Evolutionary conservation across 257 asterid species (phyloP).

Genomic region (Lantana camara): DNA sequence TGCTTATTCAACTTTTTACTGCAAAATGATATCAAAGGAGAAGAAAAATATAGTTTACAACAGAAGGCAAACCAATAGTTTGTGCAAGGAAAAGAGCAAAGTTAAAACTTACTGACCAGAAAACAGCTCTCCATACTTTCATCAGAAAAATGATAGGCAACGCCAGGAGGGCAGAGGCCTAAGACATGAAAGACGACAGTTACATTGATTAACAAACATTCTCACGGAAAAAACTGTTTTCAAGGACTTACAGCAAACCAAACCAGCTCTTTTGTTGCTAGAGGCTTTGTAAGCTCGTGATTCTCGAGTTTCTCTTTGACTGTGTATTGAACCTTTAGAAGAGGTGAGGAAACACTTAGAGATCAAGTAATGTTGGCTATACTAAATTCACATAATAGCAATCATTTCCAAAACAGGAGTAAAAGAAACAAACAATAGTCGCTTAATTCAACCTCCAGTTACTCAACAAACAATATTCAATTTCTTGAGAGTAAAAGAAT

Average conservation of each 20-base stretch:
- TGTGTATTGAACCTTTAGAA: constrained; percentile 56
- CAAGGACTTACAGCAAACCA: constrained; percentile 73
- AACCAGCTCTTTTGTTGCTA: constrained; percentile 76
- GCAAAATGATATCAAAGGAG: constrained; percentile 24
- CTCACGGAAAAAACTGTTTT: constrained; percentile 10
- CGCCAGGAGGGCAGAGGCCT: constrained; percentile 85
- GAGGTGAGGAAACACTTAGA: constrained; percentile 2
- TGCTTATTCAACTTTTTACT: constrained; percentile 47
- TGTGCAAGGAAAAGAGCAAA: not conserved
- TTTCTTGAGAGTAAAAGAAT: not conserved
- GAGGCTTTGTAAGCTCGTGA: constrained; percentile 61
- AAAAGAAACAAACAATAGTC: too few species aligned
- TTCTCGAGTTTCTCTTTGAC: constrained; percentile 62
- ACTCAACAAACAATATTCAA: not conserved
- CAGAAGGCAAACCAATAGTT: not conserved
- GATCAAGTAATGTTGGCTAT: constrained; percentile 13
- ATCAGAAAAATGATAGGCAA: constrained; percentile 56
- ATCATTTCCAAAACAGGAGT: not conserved
- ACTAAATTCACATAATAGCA: not conserved
- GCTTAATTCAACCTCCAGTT: too few species aligned
- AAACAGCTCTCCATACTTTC: constrained; percentile 47
- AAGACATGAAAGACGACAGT: constrained; percentile 24
- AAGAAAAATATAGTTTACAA: not conserved
- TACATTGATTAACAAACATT: not conserved
- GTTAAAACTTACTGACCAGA: constrained; percentile 49